Evolutionary conservation across 2,329 filamentous ascomycete species (phyloP), one percentile per base, ranked within the genome.

Genomic region (Aspergillus viridinutans): DNA sequence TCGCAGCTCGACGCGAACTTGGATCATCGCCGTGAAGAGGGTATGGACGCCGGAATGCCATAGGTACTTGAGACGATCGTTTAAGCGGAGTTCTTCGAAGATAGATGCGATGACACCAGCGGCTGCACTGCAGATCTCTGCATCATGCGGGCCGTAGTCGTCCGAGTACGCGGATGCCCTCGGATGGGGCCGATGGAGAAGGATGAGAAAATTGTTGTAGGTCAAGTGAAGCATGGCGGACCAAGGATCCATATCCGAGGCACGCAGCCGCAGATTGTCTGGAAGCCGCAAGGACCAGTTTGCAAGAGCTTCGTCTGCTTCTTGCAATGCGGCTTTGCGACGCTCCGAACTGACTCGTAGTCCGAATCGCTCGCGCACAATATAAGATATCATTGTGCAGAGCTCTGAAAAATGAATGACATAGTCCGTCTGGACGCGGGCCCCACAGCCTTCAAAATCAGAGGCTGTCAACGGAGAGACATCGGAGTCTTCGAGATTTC

Each of bases 401-500:
- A 83, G 72, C 40, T 76, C 76, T 2, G 79, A 77, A 50, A 80
- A 80, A 32, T 81, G 74, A 25, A 81, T 79, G 20, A 77, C 75
- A 56, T 73, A 78, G 25, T 78, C 75, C 10, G 70, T 61, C 62
- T 77, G 73, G 21, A 81, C 79, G 14, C 72, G 70, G 8, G 70
- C 56, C 2, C 78, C 76, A 57, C 76, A 78, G 12, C 76, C 78
- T 59, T 79, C 72, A 53, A 83, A 82, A 66, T 83, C 76, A 2
- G 72, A 72, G 10, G 66, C 64, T 4, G 73, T 74, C 32, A 82
- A 71, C 21, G 73, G 72, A 14, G 75, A 74, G 1, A 81, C 77
- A 64, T 83, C 80, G 12, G 76, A 81, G 55, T 83, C 81, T 49
- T 82, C 79, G 8, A 81, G 66, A 54, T 80, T 78, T 57, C 72